Base-by-base conservation (phyloP, 2,329 filamentous ascomycete species). In the Pseudogymnoascus sp. region DNA sequence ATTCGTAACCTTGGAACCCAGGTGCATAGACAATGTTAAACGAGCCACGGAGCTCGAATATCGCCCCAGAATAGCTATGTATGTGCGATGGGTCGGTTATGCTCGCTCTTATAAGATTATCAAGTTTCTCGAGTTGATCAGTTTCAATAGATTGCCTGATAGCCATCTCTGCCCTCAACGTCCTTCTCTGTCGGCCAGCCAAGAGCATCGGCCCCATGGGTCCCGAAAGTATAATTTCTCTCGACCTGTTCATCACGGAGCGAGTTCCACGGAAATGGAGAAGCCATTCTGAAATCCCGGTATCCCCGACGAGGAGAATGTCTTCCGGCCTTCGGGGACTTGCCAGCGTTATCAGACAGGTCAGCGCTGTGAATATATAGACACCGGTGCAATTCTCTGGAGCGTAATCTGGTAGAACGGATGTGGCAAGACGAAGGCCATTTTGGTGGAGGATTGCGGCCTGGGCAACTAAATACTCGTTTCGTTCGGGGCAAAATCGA, bases 331-430 rank as follows among this genome's bases (percentile, higher is more conserved):
- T 69, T 16, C 72, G 73, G 1, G 73, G 74, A 40, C 70, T 72
- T 5, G 72, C 76, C 26, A 78, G 71, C 0, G 74, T 69, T 65
- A 77, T 74, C 31, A 75, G 71, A 4, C 72, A 70, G 0, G 75
- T 76, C 6, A 78, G 40, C 2, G 72, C 70, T 22, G 77, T 76
- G 64, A 79, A 78, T 33, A 77, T 66, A 64, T 75, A 77, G 1
- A 79, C 66, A 0, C 73, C 72, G 1, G 72, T 68, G 43, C 72
- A 74, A 26, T 76, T 76, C 1, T 76, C 69, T 11, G 70, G 63
- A 2, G 65, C 72, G 8, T 77, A 62, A 28, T 70, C 64, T n/a
- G 72, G 66, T 28, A 79, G 68, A 4, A 75, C 64, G 3, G 73
- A 68, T 0, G 74, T 68, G 1, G 74, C 75, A 31, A 71, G 62